phyloP scores from a whole-genome alignment of 192 early-diverging fungal species.

The Geosiphon pyriformis region DNA sequence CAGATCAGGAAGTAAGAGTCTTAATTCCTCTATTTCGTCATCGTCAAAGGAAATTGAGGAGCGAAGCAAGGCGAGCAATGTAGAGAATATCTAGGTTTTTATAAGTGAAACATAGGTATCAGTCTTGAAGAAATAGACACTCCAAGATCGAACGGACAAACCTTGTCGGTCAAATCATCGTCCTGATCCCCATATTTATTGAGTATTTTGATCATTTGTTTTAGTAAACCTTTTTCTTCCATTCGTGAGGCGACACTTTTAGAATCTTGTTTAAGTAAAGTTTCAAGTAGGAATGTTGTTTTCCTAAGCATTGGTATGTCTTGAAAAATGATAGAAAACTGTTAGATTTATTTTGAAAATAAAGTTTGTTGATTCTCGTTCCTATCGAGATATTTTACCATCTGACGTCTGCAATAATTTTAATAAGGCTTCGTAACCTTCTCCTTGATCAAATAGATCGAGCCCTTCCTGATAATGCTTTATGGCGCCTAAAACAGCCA shows the following conservation, averaged over 20 bases:
- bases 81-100: conserved; percentile 7
- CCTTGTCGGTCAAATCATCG: conserved; percentile 23
- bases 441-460: conserved; percentile 46
- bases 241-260: not conserved
- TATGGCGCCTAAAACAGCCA: conserved; percentile 36
- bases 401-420: conserved; percentile 41
- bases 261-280: conserved; percentile 55
- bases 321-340: conserved; percentile 12
- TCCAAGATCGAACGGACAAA: not conserved
- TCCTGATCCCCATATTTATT: not conserved
- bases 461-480: conserved; percentile 53
- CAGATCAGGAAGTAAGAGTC: conserved; percentile 4
- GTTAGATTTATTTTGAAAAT: not conserved
- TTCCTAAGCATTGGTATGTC: conserved; percentile 45
- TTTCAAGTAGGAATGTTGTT: conserved; percentile 58
- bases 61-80: not conserved
- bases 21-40: conserved; percentile 13
- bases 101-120: not conserved
- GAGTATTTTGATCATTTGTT: conserved; percentile 14
- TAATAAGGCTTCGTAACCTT: conserved; percentile 41
- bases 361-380: not conserved
- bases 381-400: conserved; percentile 28
- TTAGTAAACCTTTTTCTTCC: conserved; percentile 12
- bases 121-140: not conserved
- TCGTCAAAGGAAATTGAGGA: not conserved